These are phyloP conservation scores for Suillus hirtellus DNA, from an alignment of 768 basidiomycete species.

Conservation along the genomic window DNA sequence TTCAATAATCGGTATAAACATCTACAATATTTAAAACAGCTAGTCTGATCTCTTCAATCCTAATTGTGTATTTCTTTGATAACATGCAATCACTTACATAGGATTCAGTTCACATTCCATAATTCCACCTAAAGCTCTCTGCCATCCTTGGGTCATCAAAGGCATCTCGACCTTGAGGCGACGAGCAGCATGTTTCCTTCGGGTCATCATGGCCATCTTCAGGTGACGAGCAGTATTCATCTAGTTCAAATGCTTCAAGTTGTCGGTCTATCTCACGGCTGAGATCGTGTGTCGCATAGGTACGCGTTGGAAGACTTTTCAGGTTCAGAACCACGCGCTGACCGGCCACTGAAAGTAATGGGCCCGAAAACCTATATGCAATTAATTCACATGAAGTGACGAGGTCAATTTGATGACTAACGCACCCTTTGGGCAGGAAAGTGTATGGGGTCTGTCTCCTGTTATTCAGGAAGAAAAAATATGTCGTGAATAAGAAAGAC, in stretches of 20 bases:
- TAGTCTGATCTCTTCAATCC: not conserved
- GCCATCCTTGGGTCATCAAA: not conserved
- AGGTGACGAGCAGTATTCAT: not conserved
- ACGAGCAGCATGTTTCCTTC: not conserved
- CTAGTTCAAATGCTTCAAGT: conserved; percentile 8
- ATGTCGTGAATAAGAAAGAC: not conserved
- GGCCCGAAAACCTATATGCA: conserved; percentile 13
- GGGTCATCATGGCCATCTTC: not conserved
- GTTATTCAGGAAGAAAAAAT: not conserved
- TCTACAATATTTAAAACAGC: not conserved
- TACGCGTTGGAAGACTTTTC: conserved; percentile 10
- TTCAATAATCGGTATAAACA: not conserved
- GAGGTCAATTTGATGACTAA: not conserved
- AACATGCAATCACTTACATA: not conserved
- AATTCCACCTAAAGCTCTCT: not conserved
- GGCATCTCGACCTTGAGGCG: not conserved
- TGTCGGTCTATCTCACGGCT: conserved; percentile 22
- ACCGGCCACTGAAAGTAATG: conserved; percentile 22
- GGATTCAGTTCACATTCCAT: not conserved
- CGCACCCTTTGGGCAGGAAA: conserved; percentile 9
- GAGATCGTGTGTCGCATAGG: conserved; percentile 16
- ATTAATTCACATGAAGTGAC: not conserved
- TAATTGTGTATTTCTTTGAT: not conserved
- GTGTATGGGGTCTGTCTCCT: conserved; percentile 8
- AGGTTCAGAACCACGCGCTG: conserved; percentile 28